Evolutionary conservation across 352 stramenopile species (phyloP), one percentile per base, ranked within the genome.

Genomic region (Globisporangium parvum): DNA sequence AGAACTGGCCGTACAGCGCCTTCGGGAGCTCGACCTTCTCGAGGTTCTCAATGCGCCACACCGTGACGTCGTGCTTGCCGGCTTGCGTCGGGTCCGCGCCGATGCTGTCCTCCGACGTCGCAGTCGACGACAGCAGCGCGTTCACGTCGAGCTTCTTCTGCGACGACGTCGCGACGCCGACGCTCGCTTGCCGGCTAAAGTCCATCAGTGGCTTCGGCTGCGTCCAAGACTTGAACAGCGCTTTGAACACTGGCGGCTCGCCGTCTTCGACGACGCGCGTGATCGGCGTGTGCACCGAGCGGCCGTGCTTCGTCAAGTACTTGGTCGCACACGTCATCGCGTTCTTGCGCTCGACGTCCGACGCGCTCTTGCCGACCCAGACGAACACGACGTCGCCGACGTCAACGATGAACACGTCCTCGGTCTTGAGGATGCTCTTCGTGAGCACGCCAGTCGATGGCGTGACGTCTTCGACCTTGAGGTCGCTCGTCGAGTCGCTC

Each of bases 341-440:
- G 47, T 91, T 88, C 54, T 95, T 88, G 51, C 93, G 92, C 72
- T 98, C 93, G 39, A 54, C 72, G 33, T 69, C 64, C 5, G 83
- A 95, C 3, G 90, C 88, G 28, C 67, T 68, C 57, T 87, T 91
- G 47, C 95, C 95, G 31, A 98, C 77, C 91, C 92, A 98, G 5
- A 98, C 68, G 62, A 89, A 98, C 18, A 98, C 59, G 18, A 90
- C 80, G 59, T 85, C 82, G 47, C 88, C 87, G 51, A 81, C 66
- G 63, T 98, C 92, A 23, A 98, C 69, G 15, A 98, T 69, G 63
- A 95, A 98, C n/a, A 97, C 91, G 53, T 98, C 87, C 24, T 96
- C 70, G 10, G 78, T 77, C 59, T 91, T 80, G 21, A 98, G 63
- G 2, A 88, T 57, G 51, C 77, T 63, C 62, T 92, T 93, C 4